These are phyloP conservation scores for Trifolium fragiferum DNA, from an alignment of 306 rosid species.

Conservation along the genomic window DNA sequence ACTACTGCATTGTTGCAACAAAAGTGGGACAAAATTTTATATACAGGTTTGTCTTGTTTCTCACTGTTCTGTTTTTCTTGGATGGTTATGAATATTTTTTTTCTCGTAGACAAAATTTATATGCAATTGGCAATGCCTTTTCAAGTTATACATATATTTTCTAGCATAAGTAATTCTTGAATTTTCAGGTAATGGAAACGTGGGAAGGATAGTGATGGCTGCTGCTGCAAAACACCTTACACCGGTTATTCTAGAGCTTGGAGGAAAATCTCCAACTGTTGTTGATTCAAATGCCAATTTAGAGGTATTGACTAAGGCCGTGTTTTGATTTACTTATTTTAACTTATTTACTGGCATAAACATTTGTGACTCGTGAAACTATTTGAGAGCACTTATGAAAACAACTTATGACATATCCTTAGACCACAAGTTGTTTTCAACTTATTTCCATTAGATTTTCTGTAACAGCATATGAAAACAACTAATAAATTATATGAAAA, in stretches of 20 bases:
- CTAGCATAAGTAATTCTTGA: constrained; percentile 2
- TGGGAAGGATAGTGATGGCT: constrained; percentile 87
- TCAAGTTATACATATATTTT: neutral
- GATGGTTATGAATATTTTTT: neutral
- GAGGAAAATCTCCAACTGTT: constrained; percentile 92
- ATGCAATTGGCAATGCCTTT: neutral
- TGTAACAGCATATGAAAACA: neutral
- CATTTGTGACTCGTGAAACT: neutral
- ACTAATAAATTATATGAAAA: no score
- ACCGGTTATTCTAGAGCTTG: constrained; percentile 93
- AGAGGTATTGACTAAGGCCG: constrained; percentile 45
- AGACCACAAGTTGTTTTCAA: neutral
- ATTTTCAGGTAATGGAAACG: constrained; percentile 71
- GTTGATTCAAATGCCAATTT: constrained; percentile 76
- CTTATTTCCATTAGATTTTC: neutral
- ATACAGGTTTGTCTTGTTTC: constrained; percentile 68
- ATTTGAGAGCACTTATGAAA: neutral
- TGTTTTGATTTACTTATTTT: neutral
- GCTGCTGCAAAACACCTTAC: constrained; percentile 98
- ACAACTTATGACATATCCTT: neutral
- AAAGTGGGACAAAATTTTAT: constrained; percentile 95
- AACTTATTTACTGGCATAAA: neutral
- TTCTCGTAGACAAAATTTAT: neutral
- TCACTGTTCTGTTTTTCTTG: constrained; percentile 35
- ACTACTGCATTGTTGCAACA: constrained; percentile 82